Evolutionary conservation across 1,284 basidiomycete species (phyloP).

Genomic region (Pisolithus thermaeus): DNA sequence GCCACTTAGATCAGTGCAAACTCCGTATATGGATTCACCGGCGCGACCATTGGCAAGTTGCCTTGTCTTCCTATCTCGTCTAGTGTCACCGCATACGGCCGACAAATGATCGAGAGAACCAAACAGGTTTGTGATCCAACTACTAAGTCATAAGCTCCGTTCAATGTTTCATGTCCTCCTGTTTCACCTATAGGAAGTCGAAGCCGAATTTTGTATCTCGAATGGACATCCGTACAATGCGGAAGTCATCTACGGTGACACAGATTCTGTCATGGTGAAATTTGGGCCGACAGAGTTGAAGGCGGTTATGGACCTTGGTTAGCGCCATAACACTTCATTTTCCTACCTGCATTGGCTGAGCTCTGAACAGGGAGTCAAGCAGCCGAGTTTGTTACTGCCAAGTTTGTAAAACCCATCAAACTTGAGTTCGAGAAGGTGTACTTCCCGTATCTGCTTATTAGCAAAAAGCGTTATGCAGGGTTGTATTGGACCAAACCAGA

Average conservation of each 20-base stretch:
- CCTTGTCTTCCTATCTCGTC: conserved; percentile 93
- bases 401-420: conserved; percentile 93
- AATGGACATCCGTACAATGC: conserved; percentile 87
- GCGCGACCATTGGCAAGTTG: conserved; percentile 91
- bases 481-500: conserved; percentile 93
- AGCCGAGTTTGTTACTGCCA: conserved; percentile 85
- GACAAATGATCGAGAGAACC: conserved; percentile 96
- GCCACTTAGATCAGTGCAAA: conserved; percentile 82
- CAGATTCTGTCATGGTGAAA: conserved; percentile 96
- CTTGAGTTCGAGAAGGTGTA: conserved; percentile 99
- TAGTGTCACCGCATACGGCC: conserved; percentile 88
- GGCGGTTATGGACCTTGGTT: conserved; percentile 85
- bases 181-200: conserved; percentile 61
- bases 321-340: conserved; percentile 13
- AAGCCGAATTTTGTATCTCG: conserved; percentile 77
- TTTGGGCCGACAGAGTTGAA: conserved; percentile 86
- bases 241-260: conserved; percentile 94
- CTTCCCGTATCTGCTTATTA: conserved; percentile 94
- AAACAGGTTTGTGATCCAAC: conserved; percentile 55
- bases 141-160: not conserved
- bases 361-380: conserved; percentile 75
- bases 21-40: conserved; percentile 96
- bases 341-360: not conserved
- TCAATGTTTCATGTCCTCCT: not conserved
- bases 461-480: conserved; percentile 95